Percentiles rank a stretch among this genome's conserved stretches.
Evolutionary conservation across 495 filamentous ascomycete species (phyloP).

Genomic region (Podospora anserina): DNA sequence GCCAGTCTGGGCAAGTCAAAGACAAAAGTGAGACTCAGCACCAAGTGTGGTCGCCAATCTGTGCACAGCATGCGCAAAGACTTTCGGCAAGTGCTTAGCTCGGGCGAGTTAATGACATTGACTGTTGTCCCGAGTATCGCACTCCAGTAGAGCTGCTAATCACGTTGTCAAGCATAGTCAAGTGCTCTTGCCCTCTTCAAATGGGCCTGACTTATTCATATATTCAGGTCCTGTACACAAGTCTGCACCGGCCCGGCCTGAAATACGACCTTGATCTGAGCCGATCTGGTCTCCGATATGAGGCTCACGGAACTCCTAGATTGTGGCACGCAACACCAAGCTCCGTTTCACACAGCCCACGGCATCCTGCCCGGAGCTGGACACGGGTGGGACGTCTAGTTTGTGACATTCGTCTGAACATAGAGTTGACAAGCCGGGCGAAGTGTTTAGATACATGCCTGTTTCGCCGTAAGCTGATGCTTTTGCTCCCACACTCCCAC

Average conservation of each 20-base stretch:
- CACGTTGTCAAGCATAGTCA: neutral
- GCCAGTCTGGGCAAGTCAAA: neutral
- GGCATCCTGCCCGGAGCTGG: neutral
- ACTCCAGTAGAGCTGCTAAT: neutral
- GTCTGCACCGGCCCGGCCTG: neutral
- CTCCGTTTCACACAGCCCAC: neutral
- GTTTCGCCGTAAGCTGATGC: neutral
- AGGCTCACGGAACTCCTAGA: constrained; percentile 19
- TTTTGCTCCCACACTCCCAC: neutral
- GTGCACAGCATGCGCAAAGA: neutral
- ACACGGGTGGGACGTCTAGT: neutral
- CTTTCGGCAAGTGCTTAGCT: neutral
- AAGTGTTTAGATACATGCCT: neutral
- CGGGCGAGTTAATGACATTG: neutral
- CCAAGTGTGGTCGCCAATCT: neutral
- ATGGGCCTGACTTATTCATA: neutral
- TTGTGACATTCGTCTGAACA: neutral
- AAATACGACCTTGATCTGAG: constrained; percentile 1
- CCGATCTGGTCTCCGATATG: constrained; percentile 14
- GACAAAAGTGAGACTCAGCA: neutral
- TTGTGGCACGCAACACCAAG: constrained; percentile 16
- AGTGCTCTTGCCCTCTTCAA: neutral
- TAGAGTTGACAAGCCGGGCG: neutral
- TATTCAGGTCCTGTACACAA: neutral
- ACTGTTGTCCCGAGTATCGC: neutral